Conservation (phyloP, 805 yeast genomes). For the Barnettozyma californica region DNA sequence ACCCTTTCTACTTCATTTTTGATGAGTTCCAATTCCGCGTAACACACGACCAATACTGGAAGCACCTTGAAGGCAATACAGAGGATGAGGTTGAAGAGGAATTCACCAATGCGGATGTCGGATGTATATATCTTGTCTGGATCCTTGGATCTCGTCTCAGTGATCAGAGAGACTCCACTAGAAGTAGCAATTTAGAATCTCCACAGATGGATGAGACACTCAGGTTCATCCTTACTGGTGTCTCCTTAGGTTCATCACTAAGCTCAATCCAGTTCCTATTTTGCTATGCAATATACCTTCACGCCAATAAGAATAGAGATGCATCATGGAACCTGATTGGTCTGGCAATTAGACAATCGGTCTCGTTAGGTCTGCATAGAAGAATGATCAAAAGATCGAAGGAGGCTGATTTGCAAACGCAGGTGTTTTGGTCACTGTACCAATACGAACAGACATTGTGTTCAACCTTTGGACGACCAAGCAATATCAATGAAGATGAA, state of each 20-base stretch:
- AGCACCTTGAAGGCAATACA: slow-evolving; percentile 1
- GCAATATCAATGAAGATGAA: slow-evolving; percentile 40
- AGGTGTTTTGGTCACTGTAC: slow-evolving; percentile 37
- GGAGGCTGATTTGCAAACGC: slow-evolving; percentile 27
- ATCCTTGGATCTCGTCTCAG: slow-evolving; percentile 21
- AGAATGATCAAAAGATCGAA: slow-evolving; percentile 25
- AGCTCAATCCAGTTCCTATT: slow-evolving; percentile 40
- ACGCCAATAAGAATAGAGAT: slow-evolving; percentile 41
- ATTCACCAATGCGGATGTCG: slow-evolving; percentile 25
- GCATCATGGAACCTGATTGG: slow-evolving; percentile 44
- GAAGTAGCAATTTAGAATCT: slow-evolving; percentile 13
- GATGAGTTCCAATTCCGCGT: slow-evolving; percentile 29
- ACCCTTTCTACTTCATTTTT: slow-evolving; percentile 40
- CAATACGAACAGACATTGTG: slow-evolving; percentile 37
- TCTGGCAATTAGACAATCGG: slow-evolving; percentile 41
- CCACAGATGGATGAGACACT: slow-evolving; percentile 36
- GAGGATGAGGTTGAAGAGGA: slow-evolving; percentile 7
- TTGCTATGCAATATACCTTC: slow-evolving; percentile 38
- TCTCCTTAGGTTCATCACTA: slow-evolving; percentile 38
- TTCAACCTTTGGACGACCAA: slow-evolving; percentile 41
- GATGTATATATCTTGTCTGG: slow-evolving; percentile 45
- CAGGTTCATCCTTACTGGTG: slow-evolving; percentile 37
- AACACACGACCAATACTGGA: slow-evolving; percentile 37
- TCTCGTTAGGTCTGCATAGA: slow-evolving; percentile 44
- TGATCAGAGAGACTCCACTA: slow-evolving; percentile 13